Conservation (phyloP, 2,329 filamentous ascomycete genomes). For the Trichophaea hybrida region DNA sequence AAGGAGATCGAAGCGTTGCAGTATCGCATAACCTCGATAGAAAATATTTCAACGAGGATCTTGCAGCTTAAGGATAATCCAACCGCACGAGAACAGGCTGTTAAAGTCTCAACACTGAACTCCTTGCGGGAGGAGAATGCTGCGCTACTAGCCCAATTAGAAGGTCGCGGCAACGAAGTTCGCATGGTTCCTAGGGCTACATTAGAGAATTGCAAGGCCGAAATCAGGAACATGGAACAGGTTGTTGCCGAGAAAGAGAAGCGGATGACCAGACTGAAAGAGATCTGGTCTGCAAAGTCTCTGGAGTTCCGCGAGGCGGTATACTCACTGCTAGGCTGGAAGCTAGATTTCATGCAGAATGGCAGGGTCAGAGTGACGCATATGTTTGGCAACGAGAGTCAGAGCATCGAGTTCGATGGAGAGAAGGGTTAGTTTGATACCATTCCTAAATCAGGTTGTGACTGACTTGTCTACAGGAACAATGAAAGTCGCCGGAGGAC, state of each 20-base stretch:
- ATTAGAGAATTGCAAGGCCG: slow-evolving; percentile 58
- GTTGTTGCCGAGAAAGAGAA: slow-evolving; percentile 60
- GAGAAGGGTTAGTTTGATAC: slow-evolving; percentile 25
- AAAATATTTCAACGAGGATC: slow-evolving; percentile 62
- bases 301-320: slow-evolving; percentile 93
- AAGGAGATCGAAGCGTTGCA: slow-evolving; percentile 57
- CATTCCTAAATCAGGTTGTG: slow-evolving; percentile 30
- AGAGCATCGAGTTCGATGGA: slow-evolving; percentile 44
- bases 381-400: slow-evolving; percentile 50
- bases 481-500: slow-evolving; percentile 93
- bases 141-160: slow-evolving; percentile 61
- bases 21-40: slow-evolving; percentile 37
- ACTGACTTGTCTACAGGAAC: slow-evolving; percentile 60
- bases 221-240: slow-evolving; percentile 56
- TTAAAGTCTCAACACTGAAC: slow-evolving; percentile 66
- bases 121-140: slow-evolving; percentile 71
- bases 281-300: slow-evolving; percentile 83
- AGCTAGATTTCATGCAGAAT: slow-evolving; percentile 90
- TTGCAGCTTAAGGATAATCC: slow-evolving; percentile 85
- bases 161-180: slow-evolving; percentile 33
- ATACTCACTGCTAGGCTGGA: slow-evolving; percentile 82
- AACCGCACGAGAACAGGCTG: slow-evolving; percentile 67
- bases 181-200: slow-evolving; percentile 62
- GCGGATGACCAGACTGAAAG: slow-evolving; percentile 68
- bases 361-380: slow-evolving; percentile 73